phyloP scores from a whole-genome alignment of 2,329 filamentous ascomycete species.

The Cryphonectria japonica region DNA sequence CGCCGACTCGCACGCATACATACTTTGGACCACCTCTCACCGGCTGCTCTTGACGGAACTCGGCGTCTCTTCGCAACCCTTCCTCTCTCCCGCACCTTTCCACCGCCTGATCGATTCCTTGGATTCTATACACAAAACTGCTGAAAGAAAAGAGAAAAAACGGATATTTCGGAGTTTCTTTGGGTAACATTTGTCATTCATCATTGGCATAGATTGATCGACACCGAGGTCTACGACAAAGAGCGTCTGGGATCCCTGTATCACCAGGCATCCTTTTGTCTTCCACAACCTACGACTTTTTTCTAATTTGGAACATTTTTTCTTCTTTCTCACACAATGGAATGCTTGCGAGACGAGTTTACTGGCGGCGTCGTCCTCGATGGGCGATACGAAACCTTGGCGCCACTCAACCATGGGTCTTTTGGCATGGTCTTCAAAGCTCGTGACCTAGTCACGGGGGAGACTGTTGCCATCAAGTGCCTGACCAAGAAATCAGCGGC shows the following conservation, averaged over 20 bases:
- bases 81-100: conserved; percentile 13
- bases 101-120: conserved; percentile 1
- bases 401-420: conserved; percentile 96
- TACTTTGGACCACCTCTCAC: neutral
- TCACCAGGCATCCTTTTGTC: conserved; percentile 33
- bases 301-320: conserved; percentile 31
- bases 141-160: conserved; percentile 21
- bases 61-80: neutral
- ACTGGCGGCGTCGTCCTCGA: conserved; percentile 78
- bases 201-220: conserved; percentile 31
- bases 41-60: neutral
- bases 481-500: conserved; percentile 79
- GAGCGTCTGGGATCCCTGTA: conserved; percentile 34
- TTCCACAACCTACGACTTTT: conserved; percentile 33
- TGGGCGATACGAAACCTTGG: conserved; percentile 88
- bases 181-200: conserved; percentile 29
- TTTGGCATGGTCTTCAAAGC: conserved; percentile 99
- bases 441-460: conserved; percentile 73
- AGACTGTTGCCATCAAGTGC: conserved; percentile 94
- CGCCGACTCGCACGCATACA: conserved; percentile 27
- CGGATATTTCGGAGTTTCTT: conserved; percentile 10
- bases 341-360: conserved; percentile 86
- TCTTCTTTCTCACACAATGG: conserved; percentile 55
- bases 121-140: conserved; percentile 23
- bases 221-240: conserved; percentile 24